Evolutionary conservation across 2,329 filamentous ascomycete genomes (phyloP), one percentile per base, ranked within the genome.

Genomic region (Xenoacremonium recifei): DNA sequence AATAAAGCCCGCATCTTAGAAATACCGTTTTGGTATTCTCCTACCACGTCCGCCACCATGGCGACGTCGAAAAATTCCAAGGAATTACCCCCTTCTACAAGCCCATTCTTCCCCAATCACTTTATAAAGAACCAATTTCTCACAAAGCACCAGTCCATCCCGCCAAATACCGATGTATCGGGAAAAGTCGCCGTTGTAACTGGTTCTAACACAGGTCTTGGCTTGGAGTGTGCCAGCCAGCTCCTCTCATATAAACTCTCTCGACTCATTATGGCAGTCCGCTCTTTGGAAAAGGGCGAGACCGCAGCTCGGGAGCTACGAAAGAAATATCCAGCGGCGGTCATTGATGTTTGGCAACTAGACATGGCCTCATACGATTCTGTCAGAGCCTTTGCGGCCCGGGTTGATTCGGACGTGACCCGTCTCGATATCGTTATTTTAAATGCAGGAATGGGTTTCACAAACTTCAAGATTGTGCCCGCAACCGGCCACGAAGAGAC

Each of bases 201-300:
- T 0, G 72, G 72, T 2, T 55, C 63, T 21, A 75, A 71, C 43
- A 57, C 48, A 6, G 73, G 73, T 0, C 55, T 76, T 0, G 73
- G 72, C 2, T 56, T 72, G 5, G 71, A 73, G 54, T 55, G 62
- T 2, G 61, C 63, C 5, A 54, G 60, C 1, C 68, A 75, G 20
- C 34, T 47, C 5, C 38, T 45, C 1, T 21, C 37, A 12, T 21
- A 39, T 15, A 31, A 34, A 0, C 6, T 42, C 0, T 16, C 13
- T 11, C 23, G 18, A 1, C 16, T 37, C 1, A 40, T 34, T 3
- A 18, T 50, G 0, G 41, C 34, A 7, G 34, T 33, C 5, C 18
- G 21, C 11, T 40, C 36, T 2, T 11, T 21, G 5, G 4, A 36
- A 4, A 45, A 33, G 7, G 31, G 34, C 4, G 41, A 49, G 1